These are phyloP conservation scores for Chalaropsis thielavioides DNA, from an alignment of 2,329 filamentous ascomycete genomes.

Conservation along the genomic window DNA sequence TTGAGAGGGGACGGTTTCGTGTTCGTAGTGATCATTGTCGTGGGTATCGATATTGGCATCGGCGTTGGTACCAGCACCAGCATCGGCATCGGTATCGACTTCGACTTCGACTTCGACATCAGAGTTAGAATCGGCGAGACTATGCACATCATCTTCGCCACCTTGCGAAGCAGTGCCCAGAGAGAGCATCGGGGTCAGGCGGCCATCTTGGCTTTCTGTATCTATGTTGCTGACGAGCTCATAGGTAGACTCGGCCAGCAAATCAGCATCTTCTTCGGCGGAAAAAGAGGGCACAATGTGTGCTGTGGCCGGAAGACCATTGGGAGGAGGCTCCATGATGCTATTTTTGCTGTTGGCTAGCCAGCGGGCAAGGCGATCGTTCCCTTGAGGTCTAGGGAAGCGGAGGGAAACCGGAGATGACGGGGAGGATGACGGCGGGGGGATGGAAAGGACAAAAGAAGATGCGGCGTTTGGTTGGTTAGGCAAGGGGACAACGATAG, in stretches of 20 bases:
- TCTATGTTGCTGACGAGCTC: slow-evolving; percentile 41
- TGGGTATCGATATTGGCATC: background rate
- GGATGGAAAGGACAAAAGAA: slow-evolving; percentile 10
- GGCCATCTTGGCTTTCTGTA: slow-evolving; percentile 37
- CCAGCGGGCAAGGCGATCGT: slow-evolving; percentile 43
- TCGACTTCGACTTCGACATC: slow-evolving; percentile 4
- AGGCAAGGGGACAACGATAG: background rate
- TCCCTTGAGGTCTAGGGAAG: slow-evolving; percentile 43
- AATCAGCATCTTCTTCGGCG: slow-evolving; percentile 27
- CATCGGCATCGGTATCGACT: background rate
- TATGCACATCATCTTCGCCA: slow-evolving; percentile 30
- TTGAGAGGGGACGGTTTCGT: slow-evolving; percentile 11
- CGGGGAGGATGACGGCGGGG: background rate
- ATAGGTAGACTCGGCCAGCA: slow-evolving; percentile 40
- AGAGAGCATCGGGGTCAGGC: slow-evolving; percentile 25
- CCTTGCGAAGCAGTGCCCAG: slow-evolving; percentile 31
- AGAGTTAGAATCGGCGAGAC: slow-evolving; percentile 29
- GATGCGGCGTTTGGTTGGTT: background rate
- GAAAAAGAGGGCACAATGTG: slow-evolving; percentile 21
- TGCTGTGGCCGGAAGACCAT: background rate
- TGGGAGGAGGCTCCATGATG: slow-evolving; percentile 31
- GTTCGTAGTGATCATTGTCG: slow-evolving; percentile 9
- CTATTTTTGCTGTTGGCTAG: slow-evolving; percentile 42
- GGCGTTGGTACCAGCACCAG: background rate
- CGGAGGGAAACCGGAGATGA: slow-evolving; percentile 37